phyloP scores from a whole-genome alignment of 2,329 filamentous ascomycete species.

The Colletotrichum orbiculare region DNA sequence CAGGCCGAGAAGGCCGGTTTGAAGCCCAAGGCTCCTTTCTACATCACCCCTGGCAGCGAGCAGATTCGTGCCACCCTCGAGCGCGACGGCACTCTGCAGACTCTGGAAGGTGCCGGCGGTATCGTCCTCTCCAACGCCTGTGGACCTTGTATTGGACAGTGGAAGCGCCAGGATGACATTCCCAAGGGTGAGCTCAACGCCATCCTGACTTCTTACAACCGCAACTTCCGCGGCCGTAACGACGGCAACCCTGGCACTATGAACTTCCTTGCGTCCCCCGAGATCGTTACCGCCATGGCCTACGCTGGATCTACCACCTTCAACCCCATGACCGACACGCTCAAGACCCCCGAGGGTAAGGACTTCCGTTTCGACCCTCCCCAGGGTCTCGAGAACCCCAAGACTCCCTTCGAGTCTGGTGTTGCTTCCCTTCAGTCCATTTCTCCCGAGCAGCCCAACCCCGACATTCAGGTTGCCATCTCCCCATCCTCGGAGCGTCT shows the following conservation, averaged over 20 bases:
- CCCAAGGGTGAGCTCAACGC: slow-evolving; percentile 89
- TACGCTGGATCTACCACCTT: slow-evolving; percentile 94
- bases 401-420: slow-evolving; percentile 78
- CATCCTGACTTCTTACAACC: slow-evolving; percentile 97
- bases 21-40: slow-evolving; percentile 90
- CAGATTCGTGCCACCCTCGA: slow-evolving; percentile 95
- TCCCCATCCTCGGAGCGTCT: slow-evolving; percentile 90
- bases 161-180: slow-evolving; percentile 90
- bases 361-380: slow-evolving; percentile 88
- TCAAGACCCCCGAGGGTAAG: slow-evolving; percentile 82
- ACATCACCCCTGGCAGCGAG: slow-evolving; percentile 95
- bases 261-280: slow-evolving; percentile 98
- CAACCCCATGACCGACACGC: slow-evolving; percentile 90
- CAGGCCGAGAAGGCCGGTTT: slow-evolving; percentile 91
- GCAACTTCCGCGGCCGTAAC: slow-evolving; percentile 97
- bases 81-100: slow-evolving; percentile 85
- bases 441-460: slow-evolving; percentile 67
- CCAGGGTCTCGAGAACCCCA: slow-evolving; percentile 73
- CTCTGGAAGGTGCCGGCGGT: slow-evolving; percentile 87
- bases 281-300: slow-evolving; percentile 95
- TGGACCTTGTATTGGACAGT: slow-evolving; percentile 93
- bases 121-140: slow-evolving; percentile 95
- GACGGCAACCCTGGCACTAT: slow-evolving; percentile 97
- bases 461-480: slow-evolving; percentile 78
- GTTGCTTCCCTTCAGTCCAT: slow-evolving; percentile 79